Percentiles rank a stretch among this genome's conserved stretches.
Conservation (phyloP, 2,329 filamentous ascomycete species). For the Lecanicillium sp. region DNA sequence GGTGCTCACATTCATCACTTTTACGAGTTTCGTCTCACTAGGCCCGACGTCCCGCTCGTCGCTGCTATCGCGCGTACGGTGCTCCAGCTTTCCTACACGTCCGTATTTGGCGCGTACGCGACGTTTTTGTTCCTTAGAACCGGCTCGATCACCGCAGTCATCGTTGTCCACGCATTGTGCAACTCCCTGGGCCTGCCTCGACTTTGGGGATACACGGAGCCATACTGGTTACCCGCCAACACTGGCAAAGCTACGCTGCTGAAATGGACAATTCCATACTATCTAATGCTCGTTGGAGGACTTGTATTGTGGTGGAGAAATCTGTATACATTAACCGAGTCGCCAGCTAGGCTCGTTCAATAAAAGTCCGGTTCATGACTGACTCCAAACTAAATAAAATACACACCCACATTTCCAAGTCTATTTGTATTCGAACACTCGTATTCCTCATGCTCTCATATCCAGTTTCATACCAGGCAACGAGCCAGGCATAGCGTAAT, state of each 20-base stretch:
- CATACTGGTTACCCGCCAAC: slow-evolving; percentile 28
- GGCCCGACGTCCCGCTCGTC: slow-evolving; percentile 58
- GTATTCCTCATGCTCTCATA: slow-evolving; percentile 10
- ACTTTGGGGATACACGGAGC: slow-evolving; percentile 70
- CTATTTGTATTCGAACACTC: not conserved
- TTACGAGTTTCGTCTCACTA: slow-evolving; percentile 82
- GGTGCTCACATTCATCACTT: slow-evolving; percentile 93
- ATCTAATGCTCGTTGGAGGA: slow-evolving; percentile 64
- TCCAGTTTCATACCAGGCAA: slow-evolving; percentile 30
- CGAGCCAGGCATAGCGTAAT: slow-evolving; percentile 39
- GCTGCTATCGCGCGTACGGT: slow-evolving; percentile 62
- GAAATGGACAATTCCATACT: slow-evolving; percentile 71
- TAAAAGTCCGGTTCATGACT: slow-evolving; percentile 17
- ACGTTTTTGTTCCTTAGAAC: slow-evolving; percentile 84
- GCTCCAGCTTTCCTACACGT: slow-evolving; percentile 84
- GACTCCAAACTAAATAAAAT: not conserved
- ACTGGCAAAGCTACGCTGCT: slow-evolving; percentile 13
- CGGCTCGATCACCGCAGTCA: slow-evolving; percentile 67
- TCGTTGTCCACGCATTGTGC: slow-evolving; percentile 78
- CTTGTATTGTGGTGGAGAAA: slow-evolving; percentile 61
- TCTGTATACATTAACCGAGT: slow-evolving; percentile 64
- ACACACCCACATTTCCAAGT: too few species aligned
- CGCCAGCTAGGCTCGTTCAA: slow-evolving; percentile 18
- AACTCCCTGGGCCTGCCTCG: slow-evolving; percentile 87
- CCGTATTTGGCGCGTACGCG: slow-evolving; percentile 86